Percentiles rank a stretch among this genome's conserved stretches.
phyloP scores from a whole-genome alignment of 129 eudicot species.

The Centaurea solstitialis region DNA sequence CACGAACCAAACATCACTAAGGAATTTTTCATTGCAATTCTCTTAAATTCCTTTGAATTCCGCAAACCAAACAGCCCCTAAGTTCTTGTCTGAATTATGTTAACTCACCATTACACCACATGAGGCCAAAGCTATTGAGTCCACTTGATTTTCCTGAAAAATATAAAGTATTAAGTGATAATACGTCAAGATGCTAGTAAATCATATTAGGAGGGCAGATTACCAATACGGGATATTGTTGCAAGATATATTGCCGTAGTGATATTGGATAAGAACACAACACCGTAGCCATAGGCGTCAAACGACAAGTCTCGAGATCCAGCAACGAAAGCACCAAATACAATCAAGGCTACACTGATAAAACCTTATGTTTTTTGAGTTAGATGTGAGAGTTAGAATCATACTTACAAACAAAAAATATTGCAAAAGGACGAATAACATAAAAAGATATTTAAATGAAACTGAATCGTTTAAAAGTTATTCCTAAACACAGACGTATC shows the following conservation, averaged over 20 bases:
- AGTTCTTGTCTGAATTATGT: neutral
- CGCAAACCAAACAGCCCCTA: too few relatives aligned
- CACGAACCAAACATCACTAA: too few relatives aligned
- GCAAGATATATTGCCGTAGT: conserved; percentile 97
- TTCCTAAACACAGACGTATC: neutral
- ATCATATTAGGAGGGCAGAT: neutral
- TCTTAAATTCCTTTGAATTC: too few relatives aligned
- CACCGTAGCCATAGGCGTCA: conserved; percentile 79
- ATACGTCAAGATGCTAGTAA: conserved; percentile 13
- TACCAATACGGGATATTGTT: conserved; percentile 89
- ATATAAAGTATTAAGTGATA: conserved; percentile 2
- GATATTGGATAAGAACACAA: conserved; percentile 83
- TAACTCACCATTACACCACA: conserved; percentile 96
- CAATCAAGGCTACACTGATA: conserved; percentile 92
- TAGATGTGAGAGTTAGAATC: conserved; percentile 21
- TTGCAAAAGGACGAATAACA: neutral
- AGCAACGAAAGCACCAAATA: conserved; percentile 91
- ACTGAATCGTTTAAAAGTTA: neutral
- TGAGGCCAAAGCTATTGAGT: conserved; percentile 96
- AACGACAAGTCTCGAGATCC: conserved; percentile 96
- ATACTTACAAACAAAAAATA: neutral
- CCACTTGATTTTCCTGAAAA: conserved; percentile 88
- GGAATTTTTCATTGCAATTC: too few relatives aligned
- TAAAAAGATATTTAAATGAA: neutral
- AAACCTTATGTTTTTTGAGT: conserved; percentile 40